Base-by-base conservation (phyloP, 805 yeast species). In the Scheffersomyces ergatensis region DNA sequence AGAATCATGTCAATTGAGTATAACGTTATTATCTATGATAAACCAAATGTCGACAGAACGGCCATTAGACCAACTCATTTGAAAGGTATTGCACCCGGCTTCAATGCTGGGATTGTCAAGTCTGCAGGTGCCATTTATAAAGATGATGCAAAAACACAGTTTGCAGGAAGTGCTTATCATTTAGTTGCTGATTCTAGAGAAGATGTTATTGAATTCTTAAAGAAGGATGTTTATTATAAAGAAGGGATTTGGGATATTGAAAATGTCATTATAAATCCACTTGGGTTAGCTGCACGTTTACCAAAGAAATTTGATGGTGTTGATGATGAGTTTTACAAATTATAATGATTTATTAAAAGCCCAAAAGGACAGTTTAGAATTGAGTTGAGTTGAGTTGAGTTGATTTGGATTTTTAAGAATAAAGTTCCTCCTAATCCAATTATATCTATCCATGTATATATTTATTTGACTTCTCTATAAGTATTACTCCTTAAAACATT, bases 181-280 rank as follows among this genome's bases (percentile, higher is more conserved):
- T 49, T 85, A 37, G 66, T 70, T 44, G 92, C 92, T 26, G 80
- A 80, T 38, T 67, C 80, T 36, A 78, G 72, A 53, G 83, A 83
- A 46, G 84, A 84, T 47, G 81, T 83, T 9, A 46, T 83, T 34
- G 85, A 80, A 32, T 65, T 83, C 41, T 72, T 87, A 58, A 76
- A 80, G 53, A 52, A 65, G 36, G 95, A 87, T 56, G 58, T 80
- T 26, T 87, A 81, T 59, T 76, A 76, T 49, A 71, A 69, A 49
- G 69, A 71, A 26, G 90, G 89, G 2, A 74, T 87, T 44, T 87
- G 95, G 95, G 95, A 87, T 57, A 56, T 85, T 45, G 78, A 78
- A 29, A 74, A 70, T 40, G 82, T 76, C 15, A 54, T 81, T 47
- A 76, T 83, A 30, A 73, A 77, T 53, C 89, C 89, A 34, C 49